Base-by-base conservation (phyloP, 345 rosid species). In the Camelina neglecta region DNA sequence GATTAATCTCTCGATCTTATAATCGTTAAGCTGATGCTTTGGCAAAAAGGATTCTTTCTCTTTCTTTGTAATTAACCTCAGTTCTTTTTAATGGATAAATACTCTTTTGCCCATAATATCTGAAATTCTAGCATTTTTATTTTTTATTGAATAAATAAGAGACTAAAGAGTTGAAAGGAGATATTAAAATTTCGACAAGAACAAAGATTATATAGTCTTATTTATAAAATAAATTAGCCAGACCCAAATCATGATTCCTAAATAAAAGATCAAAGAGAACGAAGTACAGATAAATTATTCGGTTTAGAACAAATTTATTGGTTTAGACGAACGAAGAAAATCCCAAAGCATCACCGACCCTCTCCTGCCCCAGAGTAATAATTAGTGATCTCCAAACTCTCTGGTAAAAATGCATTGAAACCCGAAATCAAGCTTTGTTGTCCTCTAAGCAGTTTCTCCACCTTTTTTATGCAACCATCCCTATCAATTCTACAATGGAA, bases 371-470 rank as follows among this genome's bases (percentile, higher is more conserved):
- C 53, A 49, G 24, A 1, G 24, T 58, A 42, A 41, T 53, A 44
- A 57, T 53, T 33, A 11, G 11, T 4, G 3, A 42, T 41, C 41
- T 69, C 64, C 8, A 60, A 35, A 50, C 8, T 10, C 41, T 71
- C 5, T 60, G 60, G 67, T 11, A 60, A 71, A 11, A 71, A 60
- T 23, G 0, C 33, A 71, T 71, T 60, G 26, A 71, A 71, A 35
- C 67, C 75, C 1, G 29, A 24, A 23, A 48, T 71, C 24, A 71
- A 10, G 7, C 11, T 26, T 36, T 1, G 16, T 5, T 36, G 38
- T 49, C 50, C 60, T 15, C 16, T 36, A 23, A 60, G 18, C 8
- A 71, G 16, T 16, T 11, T 9, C 0, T 11, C 23, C 39, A 49
- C 67, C 18, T 60, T 24, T n/a, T 16, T 5, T 35, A 71, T 36